phyloP scores from a whole-genome alignment of 495 filamentous ascomycete species.

The Aspergillus steynii region DNA sequence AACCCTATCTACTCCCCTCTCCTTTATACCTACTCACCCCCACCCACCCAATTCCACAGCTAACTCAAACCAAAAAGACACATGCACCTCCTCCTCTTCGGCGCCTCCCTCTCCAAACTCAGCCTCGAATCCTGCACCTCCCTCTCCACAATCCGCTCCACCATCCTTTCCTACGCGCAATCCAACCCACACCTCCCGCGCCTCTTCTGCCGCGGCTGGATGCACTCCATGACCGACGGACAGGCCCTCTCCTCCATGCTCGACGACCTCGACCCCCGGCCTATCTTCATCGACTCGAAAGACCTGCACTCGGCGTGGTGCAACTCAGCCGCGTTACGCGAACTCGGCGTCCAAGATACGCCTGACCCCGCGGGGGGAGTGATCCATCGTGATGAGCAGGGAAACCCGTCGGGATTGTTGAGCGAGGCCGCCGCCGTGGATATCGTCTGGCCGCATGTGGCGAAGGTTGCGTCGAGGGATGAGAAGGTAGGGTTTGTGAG shows the following conservation, averaged over 20 bases:
- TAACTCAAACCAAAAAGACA: constrained; percentile 16
- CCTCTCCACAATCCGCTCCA: constrained; percentile 50
- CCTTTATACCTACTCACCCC: no score
- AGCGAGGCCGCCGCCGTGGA: constrained; percentile 57
- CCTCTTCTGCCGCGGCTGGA: constrained; percentile 60
- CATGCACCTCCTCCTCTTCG: constrained; percentile 61
- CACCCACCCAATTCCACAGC: no score
- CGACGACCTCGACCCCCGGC: constrained; percentile 51
- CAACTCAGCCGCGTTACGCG: constrained; percentile 53
- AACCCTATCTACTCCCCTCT: no score
- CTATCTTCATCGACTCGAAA: constrained; percentile 62
- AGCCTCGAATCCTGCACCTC: constrained; percentile 50
- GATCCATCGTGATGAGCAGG: constrained; percentile 50
- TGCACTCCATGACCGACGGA: constrained; percentile 57
- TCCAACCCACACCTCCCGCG: constrained; percentile 46
- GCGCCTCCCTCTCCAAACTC: constrained; percentile 57
- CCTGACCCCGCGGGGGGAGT: constrained; percentile 55
- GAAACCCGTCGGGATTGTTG: constrained; percentile 52
- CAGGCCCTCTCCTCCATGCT: constrained; percentile 49
- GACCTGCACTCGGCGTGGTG: constrained; percentile 65
- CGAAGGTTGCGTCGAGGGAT: constrained; percentile 47
- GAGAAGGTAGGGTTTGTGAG: constrained; percentile 40
- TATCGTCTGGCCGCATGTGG: constrained; percentile 62
- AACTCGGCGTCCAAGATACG: constrained; percentile 49
- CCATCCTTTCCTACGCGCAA: constrained; percentile 47